Percentiles rank a stretch among this genome's conserved stretches.
These are phyloP conservation scores for Chaetomium tenue DNA, from an alignment of 495 filamentous ascomycete genomes.

Conservation along the genomic window DNA sequence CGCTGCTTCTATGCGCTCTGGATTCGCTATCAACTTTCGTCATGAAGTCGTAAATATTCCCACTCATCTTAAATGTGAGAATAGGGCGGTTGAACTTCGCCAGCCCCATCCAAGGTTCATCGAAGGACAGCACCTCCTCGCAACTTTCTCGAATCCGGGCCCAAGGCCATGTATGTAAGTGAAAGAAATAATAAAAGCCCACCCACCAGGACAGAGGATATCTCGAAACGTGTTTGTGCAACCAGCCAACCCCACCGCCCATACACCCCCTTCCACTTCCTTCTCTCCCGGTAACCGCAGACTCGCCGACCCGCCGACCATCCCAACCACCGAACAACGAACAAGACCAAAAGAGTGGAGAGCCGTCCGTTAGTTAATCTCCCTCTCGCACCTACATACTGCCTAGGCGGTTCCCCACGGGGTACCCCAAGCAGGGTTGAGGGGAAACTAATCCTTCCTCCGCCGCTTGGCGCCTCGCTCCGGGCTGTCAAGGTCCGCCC, in stretches of 20 bases:
- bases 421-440: neutral
- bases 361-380: neutral
- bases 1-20: neutral
- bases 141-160: neutral
- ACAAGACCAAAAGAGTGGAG: neutral
- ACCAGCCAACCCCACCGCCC: neutral
- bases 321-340: neutral
- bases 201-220: neutral
- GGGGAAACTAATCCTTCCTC: constrained; percentile 29
- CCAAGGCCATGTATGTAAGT: neutral
- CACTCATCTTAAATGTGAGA: neutral
- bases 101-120: neutral
- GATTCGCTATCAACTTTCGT: neutral
- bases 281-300: neutral
- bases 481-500: constrained; percentile 42
- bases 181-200: constrained; percentile 2
- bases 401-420: neutral
- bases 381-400: no score
- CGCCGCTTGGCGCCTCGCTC: constrained; percentile 43
- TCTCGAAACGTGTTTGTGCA: constrained; percentile 12
- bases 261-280: neutral
- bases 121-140: neutral
- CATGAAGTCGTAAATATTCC: constrained; percentile 6
- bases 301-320: neutral
- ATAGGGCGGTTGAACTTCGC: neutral